These are phyloP conservation scores for Penicillium sp. DNA, from an alignment of 2,329 filamentous ascomycete genomes.

Conservation along the genomic window DNA sequence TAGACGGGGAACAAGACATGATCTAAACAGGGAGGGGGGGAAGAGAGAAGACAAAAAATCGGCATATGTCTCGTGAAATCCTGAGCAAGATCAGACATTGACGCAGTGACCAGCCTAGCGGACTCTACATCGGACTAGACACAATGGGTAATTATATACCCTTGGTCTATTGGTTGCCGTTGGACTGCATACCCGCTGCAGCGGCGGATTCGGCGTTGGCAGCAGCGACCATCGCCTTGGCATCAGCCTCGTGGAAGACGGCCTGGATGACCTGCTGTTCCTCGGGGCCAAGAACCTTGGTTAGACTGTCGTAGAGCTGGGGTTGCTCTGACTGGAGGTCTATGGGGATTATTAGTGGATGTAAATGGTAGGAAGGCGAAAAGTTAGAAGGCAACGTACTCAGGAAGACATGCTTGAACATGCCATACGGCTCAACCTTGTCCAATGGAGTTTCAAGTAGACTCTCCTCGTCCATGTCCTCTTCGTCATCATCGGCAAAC, in stretches of 20 bases:
- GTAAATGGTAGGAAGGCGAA: background rate
- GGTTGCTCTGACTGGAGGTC: conserved; percentile 90
- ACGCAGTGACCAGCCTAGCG: background rate
- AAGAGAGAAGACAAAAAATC: conserved; percentile 33
- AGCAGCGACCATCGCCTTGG: conserved; percentile 50
- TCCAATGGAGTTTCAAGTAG: conserved; percentile 93
- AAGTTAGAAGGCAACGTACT: conserved; percentile 62
- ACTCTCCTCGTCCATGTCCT: conserved; percentile 89
- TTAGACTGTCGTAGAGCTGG: conserved; percentile 81
- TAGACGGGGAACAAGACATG: conserved; percentile 30
- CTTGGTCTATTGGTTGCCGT: conserved; percentile 36
- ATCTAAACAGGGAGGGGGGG: conserved; percentile 29
- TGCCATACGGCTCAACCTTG: conserved; percentile 89
- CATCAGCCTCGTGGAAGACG: conserved; percentile 73
- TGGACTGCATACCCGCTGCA: conserved; percentile 39
- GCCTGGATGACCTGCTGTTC: conserved; percentile 81
- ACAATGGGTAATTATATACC: background rate
- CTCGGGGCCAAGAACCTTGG: conserved; percentile 75
- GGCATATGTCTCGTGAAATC: conserved; percentile 34
- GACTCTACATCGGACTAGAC: conserved; percentile 1
- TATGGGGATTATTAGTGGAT: conserved; percentile 47
- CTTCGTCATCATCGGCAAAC: conserved; percentile 74
- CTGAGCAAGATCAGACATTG: conserved; percentile 9
- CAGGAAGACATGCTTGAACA: conserved; percentile 81
- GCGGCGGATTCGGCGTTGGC: conserved; percentile 44